Conservation (phyloP, 2,329 filamentous ascomycete species). For the Nemania sp. region DNA sequence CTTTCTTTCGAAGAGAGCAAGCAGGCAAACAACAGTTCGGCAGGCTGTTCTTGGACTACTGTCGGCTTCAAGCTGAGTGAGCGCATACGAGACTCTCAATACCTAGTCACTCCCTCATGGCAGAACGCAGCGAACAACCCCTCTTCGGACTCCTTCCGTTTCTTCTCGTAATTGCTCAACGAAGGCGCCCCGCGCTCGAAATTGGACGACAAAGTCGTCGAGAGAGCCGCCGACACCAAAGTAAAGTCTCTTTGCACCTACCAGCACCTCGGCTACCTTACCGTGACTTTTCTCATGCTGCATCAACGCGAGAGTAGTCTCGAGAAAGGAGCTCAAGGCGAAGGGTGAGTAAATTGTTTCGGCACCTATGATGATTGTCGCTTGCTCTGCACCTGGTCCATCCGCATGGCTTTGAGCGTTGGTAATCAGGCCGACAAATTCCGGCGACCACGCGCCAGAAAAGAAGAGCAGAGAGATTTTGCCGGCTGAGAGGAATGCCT, state of each 20-base stretch:
- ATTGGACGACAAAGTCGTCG: conserved; percentile 68
- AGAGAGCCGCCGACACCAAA: conserved; percentile 85
- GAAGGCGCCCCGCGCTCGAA: conserved; percentile 52
- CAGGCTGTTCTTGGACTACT: neutral
- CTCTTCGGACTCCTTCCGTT: conserved; percentile 63
- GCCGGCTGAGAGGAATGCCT: conserved; percentile 52
- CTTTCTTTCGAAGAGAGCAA: neutral
- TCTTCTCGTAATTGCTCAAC: conserved; percentile 62
- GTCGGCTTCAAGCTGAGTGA: neutral
- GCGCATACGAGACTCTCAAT: conserved; percentile 1
- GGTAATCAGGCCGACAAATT: conserved; percentile 63
- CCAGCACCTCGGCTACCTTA: conserved; percentile 62
- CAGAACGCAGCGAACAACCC: conserved; percentile 59
- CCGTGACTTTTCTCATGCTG: conserved; percentile 45
- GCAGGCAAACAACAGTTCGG: neutral
- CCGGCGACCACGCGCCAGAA: conserved; percentile 74
- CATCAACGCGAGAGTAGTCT: conserved; percentile 61
- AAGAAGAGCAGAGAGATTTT: conserved; percentile 67
- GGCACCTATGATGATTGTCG: conserved; percentile 68
- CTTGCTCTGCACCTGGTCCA: conserved; percentile 39
- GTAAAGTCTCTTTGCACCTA: conserved; percentile 80
- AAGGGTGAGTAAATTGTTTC: conserved; percentile 85
- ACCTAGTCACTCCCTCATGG: conserved; percentile 21
- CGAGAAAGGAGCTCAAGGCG: conserved; percentile 69
- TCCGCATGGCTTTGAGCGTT: conserved; percentile 24